phyloP scores from a whole-genome alignment of 371 early-diverging fungal genomes.

The Gilbertella persicaria region DNA sequence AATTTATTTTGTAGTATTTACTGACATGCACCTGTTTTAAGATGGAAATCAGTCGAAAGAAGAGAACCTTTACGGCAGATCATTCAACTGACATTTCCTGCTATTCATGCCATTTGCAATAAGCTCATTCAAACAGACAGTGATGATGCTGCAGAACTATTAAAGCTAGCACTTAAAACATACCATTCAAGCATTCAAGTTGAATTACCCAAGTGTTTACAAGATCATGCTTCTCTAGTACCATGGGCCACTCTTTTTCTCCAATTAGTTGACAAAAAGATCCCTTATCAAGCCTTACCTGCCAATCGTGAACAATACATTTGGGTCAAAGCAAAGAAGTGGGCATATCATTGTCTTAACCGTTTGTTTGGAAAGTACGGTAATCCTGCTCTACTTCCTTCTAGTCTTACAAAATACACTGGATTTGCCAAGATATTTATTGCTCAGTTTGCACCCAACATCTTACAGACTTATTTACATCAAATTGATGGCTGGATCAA shows the following conservation, averaged over 20 bases:
- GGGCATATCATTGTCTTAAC: slow-evolving; percentile 88
- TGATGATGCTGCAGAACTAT: slow-evolving; percentile 80
- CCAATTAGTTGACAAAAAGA: slow-evolving; percentile 69
- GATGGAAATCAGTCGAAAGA: slow-evolving; percentile 58
- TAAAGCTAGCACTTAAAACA: slow-evolving; percentile 78
- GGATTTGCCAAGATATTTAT: slow-evolving; percentile 80
- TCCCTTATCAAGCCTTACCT: slow-evolving; percentile 56
- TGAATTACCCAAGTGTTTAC: slow-evolving; percentile 70
- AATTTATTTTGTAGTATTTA: neutral
- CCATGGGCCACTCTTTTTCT: slow-evolving; percentile 88
- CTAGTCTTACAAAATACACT: slow-evolving; percentile 52
- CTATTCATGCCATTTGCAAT: slow-evolving; percentile 68
- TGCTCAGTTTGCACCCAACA: slow-evolving; percentile 82
- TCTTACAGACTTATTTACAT: slow-evolving; percentile 75
- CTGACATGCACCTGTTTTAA: slow-evolving; percentile 5
- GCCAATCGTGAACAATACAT: slow-evolving; percentile 70
- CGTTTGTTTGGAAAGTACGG: slow-evolving; percentile 80
- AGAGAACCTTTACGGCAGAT: slow-evolving; percentile 69
- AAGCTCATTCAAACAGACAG: slow-evolving; percentile 58
- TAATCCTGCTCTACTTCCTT: slow-evolving; percentile 65
- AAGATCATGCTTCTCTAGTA: slow-evolving; percentile 67
- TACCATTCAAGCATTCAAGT: slow-evolving; percentile 73
- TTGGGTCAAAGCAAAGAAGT: slow-evolving; percentile 93
- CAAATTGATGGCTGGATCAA: slow-evolving; percentile 76
- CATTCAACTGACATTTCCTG: slow-evolving; percentile 72